phyloP scores from a whole-genome alignment of 2,329 filamentous ascomycete genomes.

The Penicillium glabrum region DNA sequence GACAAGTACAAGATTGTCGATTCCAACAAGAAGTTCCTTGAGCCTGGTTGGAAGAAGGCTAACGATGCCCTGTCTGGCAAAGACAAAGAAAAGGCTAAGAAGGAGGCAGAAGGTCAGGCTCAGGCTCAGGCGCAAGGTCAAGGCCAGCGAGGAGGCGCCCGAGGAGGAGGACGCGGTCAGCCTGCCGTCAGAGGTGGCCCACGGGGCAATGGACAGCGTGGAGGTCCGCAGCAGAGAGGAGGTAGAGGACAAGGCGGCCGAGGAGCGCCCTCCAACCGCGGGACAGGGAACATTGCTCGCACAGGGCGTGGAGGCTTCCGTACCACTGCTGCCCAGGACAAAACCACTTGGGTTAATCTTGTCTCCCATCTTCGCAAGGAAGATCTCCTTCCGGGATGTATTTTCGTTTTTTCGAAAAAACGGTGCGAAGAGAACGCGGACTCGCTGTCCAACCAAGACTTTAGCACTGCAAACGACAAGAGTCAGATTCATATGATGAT shows the following conservation, averaged over 20 bases:
- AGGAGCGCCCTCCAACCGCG: constrained; percentile 58
- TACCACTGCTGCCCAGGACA: constrained; percentile 88
- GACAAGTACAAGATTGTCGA: constrained; percentile 93
- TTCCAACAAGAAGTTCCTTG: constrained; percentile 84
- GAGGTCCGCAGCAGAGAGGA: constrained; percentile 25
- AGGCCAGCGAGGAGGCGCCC: constrained; percentile 55
- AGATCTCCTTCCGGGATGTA: constrained; percentile 84
- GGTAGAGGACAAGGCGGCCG: constrained; percentile 53
- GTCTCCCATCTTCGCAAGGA: constrained; percentile 88
- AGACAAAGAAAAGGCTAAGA: constrained; percentile 61
- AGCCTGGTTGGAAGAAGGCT: constrained; percentile 92
- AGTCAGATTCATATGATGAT: constrained; percentile 97
- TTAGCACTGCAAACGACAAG: constrained; percentile 89
- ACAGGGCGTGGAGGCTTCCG: constrained; percentile 82
- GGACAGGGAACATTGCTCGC: constrained; percentile 83
- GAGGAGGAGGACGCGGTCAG: constrained; percentile 49
- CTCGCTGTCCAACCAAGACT: constrained; percentile 91
- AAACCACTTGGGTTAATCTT: constrained; percentile 93
- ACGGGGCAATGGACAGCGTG: background rate
- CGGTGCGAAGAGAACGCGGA: constrained; percentile 96
- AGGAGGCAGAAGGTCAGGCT: constrained; percentile 49
- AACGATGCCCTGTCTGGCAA: constrained; percentile 78
- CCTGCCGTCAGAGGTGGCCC: constrained; percentile 49
- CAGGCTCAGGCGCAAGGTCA: constrained; percentile 50
- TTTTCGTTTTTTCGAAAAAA: constrained; percentile 99